Conservation (phyloP, 257 asterid species). For the Jacaranda mimosifolia region DNA sequence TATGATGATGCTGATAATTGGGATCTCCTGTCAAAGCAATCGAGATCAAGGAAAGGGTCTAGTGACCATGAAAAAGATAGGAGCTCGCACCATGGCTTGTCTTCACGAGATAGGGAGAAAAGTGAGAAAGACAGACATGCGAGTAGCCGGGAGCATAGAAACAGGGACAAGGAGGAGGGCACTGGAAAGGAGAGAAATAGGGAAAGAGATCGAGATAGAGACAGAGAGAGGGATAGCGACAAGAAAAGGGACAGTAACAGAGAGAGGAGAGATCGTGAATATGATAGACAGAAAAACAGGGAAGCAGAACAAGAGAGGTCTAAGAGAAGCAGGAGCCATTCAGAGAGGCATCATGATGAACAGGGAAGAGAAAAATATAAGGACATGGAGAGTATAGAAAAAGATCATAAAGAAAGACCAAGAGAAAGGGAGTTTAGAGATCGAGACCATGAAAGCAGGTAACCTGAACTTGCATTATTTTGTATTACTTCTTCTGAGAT, state of each 20-base stretch:
- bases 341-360: slow-evolving; percentile 50
- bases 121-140: slow-evolving; percentile 47
- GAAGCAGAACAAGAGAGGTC: slow-evolving; percentile 55
- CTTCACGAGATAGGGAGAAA: slow-evolving; percentile 57
- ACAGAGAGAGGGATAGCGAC: slow-evolving; percentile 50
- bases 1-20: slow-evolving; percentile 48
- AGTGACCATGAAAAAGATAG: slow-evolving; percentile 53
- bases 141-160: slow-evolving; percentile 48
- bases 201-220: slow-evolving; percentile 45
- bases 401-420: slow-evolving; percentile 49
- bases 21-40: slow-evolving; percentile 45
- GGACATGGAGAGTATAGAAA: slow-evolving; percentile 45
- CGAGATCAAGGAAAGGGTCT: slow-evolving; percentile 56
- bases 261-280: slow-evolving; percentile 53
- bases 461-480: not conserved
- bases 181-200: slow-evolving; percentile 49
- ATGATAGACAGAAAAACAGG: slow-evolving; percentile 51
- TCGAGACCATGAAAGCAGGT: slow-evolving; percentile 62
- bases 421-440: slow-evolving; percentile 49
- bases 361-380: slow-evolving; percentile 50
- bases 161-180: slow-evolving; percentile 47
- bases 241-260: slow-evolving; percentile 48
- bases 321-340: slow-evolving; percentile 48
- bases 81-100: slow-evolving; percentile 43
- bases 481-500: too few species aligned